These are phyloP conservation scores for Zangia roseola DNA, from an alignment of 768 basidiomycete genomes.

Conservation along the genomic window DNA sequence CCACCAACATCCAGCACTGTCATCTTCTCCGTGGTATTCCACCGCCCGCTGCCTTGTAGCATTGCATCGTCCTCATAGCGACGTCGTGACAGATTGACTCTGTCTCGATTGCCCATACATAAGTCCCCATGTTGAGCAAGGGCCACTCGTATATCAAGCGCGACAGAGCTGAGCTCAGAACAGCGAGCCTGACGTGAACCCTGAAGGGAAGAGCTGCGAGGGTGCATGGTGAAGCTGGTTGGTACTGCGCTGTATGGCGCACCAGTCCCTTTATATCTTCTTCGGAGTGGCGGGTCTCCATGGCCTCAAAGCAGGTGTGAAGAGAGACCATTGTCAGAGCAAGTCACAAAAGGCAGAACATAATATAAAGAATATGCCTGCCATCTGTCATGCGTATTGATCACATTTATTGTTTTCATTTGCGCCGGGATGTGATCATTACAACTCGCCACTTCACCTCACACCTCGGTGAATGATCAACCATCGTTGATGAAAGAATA, in stretches of 20 bases:
- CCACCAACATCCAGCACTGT: constrained; percentile 7
- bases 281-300: constrained; percentile 8
- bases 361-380: constrained; percentile 6
- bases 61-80: neutral
- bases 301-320: constrained; percentile 4
- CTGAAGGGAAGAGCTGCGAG: neutral
- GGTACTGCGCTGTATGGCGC: neutral
- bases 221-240: constrained; percentile 2
- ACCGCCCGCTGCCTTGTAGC: neutral
- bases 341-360: constrained; percentile 7
- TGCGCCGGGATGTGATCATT: neutral
- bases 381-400: constrained; percentile 6
- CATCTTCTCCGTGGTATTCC: neutral
- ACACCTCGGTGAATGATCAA: neutral
- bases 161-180: neutral
- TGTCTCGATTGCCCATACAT: neutral
- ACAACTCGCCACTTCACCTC: neutral
- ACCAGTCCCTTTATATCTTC: constrained; percentile 4
- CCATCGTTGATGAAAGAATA: neutral
- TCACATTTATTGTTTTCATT: constrained; percentile 2
- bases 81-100: neutral
- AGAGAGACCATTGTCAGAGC: constrained; percentile 8
- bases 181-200: neutral
- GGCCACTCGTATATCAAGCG: neutral
- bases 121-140: neutral